Conservation (phyloP, 768 basidiomycete species). For the Psilocybe cyanescens region DNA sequence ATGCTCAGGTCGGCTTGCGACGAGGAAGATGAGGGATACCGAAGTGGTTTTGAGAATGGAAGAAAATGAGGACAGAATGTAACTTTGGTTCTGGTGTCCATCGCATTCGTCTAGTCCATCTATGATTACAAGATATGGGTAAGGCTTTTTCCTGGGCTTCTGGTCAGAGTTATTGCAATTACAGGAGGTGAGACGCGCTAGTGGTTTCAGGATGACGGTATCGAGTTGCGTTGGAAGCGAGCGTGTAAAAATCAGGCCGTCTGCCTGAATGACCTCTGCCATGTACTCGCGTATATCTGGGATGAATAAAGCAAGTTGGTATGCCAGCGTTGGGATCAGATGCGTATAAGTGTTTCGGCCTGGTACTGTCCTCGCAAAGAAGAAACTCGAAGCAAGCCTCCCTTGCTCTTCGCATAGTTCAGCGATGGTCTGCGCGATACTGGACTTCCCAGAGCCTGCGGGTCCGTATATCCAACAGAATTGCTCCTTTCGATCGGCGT, state of each 20-base stretch:
- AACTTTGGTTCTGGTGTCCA: too few species aligned
- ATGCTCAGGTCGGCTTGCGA: conserved; percentile 1
- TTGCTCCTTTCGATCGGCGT: neutral
- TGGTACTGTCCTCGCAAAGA: neutral
- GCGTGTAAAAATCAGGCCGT: neutral
- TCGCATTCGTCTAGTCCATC: neutral
- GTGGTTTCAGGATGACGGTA: neutral
- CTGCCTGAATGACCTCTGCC: neutral
- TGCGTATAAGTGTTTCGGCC: neutral
- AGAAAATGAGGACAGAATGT: neutral
- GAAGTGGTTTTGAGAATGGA: neutral
- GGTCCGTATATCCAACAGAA: conserved; percentile 10
- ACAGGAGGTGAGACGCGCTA: neutral
- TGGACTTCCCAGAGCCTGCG: conserved; percentile 10
- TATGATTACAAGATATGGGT: neutral
- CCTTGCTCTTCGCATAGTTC: neutral
- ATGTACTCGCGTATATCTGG: neutral
- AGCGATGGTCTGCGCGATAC: conserved; percentile 2
- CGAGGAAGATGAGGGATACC: neutral
- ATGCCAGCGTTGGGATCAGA: neutral
- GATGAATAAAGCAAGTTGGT: neutral
- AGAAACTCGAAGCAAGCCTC: neutral
- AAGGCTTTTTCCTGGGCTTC: too few species aligned
- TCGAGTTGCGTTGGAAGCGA: neutral
- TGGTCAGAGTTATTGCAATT: neutral